Conservation (phyloP, 2,329 filamentous ascomycete genomes). For the Sclerotiophoma versabilis region DNA sequence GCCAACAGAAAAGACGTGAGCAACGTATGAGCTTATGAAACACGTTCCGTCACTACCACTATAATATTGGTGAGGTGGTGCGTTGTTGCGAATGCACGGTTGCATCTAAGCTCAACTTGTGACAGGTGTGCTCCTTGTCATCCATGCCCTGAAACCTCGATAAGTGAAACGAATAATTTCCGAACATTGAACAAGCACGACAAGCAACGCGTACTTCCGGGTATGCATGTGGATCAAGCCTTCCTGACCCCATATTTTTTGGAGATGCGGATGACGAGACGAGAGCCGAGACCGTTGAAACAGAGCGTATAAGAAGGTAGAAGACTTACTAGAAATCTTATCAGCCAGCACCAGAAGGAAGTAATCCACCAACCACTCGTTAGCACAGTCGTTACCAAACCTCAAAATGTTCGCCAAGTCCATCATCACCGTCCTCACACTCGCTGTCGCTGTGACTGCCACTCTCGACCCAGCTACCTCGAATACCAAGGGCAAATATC, state of each 20-base stretch:
- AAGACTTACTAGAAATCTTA: neutral
- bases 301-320: neutral
- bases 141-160: constrained; percentile 14
- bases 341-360: neutral
- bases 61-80: neutral
- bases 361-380: neutral
- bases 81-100: constrained; percentile 7
- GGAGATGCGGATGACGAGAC: neutral
- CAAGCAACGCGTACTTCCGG: constrained; percentile 9
- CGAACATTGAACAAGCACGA: constrained; percentile 5
- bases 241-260: constrained; percentile 4
- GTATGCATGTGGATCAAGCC: neutral
- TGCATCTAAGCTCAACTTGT: constrained; percentile 3
- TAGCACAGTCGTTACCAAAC: neutral
- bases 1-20: neutral
- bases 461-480: constrained; percentile 48
- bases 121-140: constrained; percentile 2
- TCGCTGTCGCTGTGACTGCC: constrained; percentile 32
- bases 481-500: constrained; percentile 48
- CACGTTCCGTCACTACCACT: neutral
- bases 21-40: neutral
- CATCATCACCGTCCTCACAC: constrained; percentile 17
- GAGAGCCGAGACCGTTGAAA: neutral
- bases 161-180: constrained; percentile 10
- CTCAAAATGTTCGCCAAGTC: constrained; percentile 10